These are phyloP conservation scores for Trametes gibbosa DNA, from an alignment of 768 basidiomycete genomes.

Conservation along the genomic window DNA sequence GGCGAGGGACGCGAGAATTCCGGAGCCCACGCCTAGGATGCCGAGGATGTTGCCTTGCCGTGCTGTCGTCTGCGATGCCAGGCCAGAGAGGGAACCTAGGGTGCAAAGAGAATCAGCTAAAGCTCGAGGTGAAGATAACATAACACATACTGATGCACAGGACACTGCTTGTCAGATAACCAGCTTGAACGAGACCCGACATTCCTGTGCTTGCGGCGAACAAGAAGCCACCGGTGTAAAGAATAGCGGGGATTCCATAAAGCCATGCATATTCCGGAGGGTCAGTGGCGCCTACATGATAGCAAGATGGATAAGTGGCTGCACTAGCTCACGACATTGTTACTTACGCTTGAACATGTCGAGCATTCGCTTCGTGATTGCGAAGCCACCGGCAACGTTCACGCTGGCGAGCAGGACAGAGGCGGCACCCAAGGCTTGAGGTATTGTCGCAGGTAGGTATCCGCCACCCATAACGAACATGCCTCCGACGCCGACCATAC, in stretches of 20 bases:
- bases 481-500: constrained; percentile 81
- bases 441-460: constrained; percentile 75
- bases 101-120: not conserved
- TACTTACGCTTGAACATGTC: constrained; percentile 85
- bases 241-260: constrained; percentile 73
- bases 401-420: constrained; percentile 87
- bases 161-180: constrained; percentile 82
- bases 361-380: constrained; percentile 88
- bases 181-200: constrained; percentile 84
- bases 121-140: not conserved
- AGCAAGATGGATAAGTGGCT: not conserved
- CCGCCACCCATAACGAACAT: constrained; percentile 92
- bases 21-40: constrained; percentile 79
- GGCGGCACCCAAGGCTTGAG: constrained; percentile 74
- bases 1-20: constrained; percentile 74
- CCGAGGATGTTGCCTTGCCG: constrained; percentile 89
- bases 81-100: constrained; percentile 72
- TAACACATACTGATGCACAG: constrained; percentile 67
- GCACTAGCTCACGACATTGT: not conserved
- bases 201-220: constrained; percentile 81
- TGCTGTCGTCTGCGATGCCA: constrained; percentile 78
- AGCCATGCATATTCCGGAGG: constrained; percentile 88
- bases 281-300: constrained; percentile 62
- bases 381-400: constrained; percentile 86
- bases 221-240: constrained; percentile 82